A percentile compares a stretch with the other conserved stretches of the same genome.
These are phyloP conservation scores for Plasmodium fragile DNA, from an alignment of 169 alveolate genomes.

Conservation along the genomic window DNA sequence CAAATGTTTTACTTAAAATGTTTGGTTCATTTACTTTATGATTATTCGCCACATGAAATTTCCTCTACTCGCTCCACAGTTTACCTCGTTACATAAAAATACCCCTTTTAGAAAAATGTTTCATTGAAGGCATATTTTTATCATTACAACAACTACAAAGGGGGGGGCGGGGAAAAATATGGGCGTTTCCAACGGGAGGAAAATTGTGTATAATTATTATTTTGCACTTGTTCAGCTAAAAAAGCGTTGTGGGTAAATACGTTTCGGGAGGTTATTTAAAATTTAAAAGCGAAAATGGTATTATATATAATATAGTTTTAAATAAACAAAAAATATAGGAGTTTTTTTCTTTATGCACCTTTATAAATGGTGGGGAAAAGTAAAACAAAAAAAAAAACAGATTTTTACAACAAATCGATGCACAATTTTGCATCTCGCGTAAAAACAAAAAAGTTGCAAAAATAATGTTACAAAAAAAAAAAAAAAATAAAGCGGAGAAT, in stretches of 20 bases:
- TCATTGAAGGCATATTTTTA: background rate
- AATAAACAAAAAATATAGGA: background rate
- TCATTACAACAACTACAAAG: background rate
- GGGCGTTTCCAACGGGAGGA: background rate
- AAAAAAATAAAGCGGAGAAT: conserved; percentile 2
- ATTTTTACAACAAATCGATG: conserved; percentile 1
- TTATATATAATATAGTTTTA: background rate
- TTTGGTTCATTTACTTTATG: background rate
- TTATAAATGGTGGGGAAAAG: background rate
- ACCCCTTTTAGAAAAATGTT: background rate
- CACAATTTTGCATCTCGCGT: background rate
- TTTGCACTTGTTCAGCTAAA: background rate
- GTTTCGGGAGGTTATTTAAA: background rate
- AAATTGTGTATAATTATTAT: background rate
- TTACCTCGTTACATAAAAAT: background rate
- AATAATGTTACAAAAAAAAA: background rate
- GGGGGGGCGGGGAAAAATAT: background rate
- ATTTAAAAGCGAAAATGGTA: background rate
- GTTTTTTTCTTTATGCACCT: background rate
- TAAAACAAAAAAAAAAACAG: background rate
- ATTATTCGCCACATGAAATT: background rate
- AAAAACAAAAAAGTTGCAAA: background rate
- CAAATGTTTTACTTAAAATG: background rate
- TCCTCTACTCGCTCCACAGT: background rate
- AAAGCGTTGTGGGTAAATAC: background rate